Conservation (phyloP, 179 eudicot genomes). For the Beta corolliflora region DNA sequence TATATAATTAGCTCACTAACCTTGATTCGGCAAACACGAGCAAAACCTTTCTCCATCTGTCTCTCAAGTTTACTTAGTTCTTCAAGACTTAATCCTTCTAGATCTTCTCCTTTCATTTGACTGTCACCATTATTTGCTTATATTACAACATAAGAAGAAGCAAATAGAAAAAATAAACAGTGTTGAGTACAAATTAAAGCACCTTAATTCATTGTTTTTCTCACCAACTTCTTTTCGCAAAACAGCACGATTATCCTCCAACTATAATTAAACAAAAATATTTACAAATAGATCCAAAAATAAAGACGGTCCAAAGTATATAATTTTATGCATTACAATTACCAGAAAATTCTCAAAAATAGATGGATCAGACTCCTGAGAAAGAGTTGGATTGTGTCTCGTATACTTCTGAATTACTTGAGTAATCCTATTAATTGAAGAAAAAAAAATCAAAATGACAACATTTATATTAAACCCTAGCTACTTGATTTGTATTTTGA, state of each 20-base stretch:
- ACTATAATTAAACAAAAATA: not conserved
- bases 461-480: not conserved
- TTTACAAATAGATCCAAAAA: not conserved
- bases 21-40: slow-evolving; percentile 52
- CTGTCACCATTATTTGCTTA: slow-evolving; percentile 24
- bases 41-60: slow-evolving; percentile 39
- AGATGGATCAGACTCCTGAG: slow-evolving; percentile 13
- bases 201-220: slow-evolving; percentile 30
- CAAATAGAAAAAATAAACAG: not conserved
- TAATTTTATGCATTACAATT: not conserved
- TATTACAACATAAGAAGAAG: not conserved
- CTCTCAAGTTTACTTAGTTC: slow-evolving; percentile 58
- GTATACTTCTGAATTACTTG: slow-evolving; percentile 31
- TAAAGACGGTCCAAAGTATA: not conserved
- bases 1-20: slow-evolving; percentile 23
- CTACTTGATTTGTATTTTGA: too few species aligned
- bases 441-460: not conserved
- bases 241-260: slow-evolving; percentile 19
- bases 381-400: slow-evolving; percentile 17
- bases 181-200: not conserved
- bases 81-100: slow-evolving; percentile 46
- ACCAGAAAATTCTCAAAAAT: slow-evolving; percentile 19
- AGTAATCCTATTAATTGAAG: slow-evolving; percentile 19
- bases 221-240: slow-evolving; percentile 21
- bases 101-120: slow-evolving; percentile 55